Base-by-base conservation (phyloP, 169 alveolate genomes). In the Cryptosporidium baileyi region DNA sequence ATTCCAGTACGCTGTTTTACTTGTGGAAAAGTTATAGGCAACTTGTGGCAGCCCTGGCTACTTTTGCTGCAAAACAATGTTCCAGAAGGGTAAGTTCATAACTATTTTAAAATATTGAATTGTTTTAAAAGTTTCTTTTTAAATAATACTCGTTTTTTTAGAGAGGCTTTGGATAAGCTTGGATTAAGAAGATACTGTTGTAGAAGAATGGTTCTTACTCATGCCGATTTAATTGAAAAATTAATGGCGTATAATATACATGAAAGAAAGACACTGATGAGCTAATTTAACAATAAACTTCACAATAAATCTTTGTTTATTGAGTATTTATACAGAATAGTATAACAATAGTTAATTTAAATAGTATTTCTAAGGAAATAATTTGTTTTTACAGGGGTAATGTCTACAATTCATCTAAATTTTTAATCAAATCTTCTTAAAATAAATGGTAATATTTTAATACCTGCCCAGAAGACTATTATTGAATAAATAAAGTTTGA, bases 1-100 rank as follows among this genome's bases (percentile, higher is more conserved):
- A 96, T 98, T 65, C 99, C 99, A 13, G 95, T 98, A 41, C 94
- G 99, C 79, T 98, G 99, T 85, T 98, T 97, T 93, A 97, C 99
- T 26, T 98, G 99, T 82, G 99, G 99, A 38, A 97, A 96, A 94
- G 98, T 98, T 61, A 97, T 97, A 26, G 99, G 99, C 8, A 97
- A 98, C 90, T 92, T 96, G 85, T 98, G 99, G 99, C 97, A 97
- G 82, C 92, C 94, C 40, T 98, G 97, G 90, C 93, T 96, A 34
- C 94, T 94, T 47, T 91, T 94, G 89, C 92, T 97, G 41, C 95
- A 94, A 61, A 88, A 93, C 62, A 96, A 96, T 80, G 94, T 92
- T 11, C 89, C 95, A 49, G 97, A 95, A 81, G 96, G 98, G 96
- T 93, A 80, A 49, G 92, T 28, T 52, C 34, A 43, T 67, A 47